Conservation (phyloP, 2,329 filamentous ascomycete genomes). For the Diaporthe citrichinensis region DNA sequence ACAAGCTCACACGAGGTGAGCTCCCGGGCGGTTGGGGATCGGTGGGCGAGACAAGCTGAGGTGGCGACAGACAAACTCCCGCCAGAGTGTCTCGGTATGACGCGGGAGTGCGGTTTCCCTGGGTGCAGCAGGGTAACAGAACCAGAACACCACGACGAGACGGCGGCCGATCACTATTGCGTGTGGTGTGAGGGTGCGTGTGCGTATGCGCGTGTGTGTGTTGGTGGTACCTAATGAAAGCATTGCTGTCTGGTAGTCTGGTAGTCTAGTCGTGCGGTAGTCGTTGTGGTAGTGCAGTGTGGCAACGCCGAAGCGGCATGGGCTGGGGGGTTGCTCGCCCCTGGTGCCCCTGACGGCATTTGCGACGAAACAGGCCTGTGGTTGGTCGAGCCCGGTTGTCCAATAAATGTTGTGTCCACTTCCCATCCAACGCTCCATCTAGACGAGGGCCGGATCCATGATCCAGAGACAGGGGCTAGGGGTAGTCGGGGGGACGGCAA, state of each 20-base stretch:
- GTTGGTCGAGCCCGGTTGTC: slow-evolving; percentile 10
- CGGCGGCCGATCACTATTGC: slow-evolving; percentile 6
- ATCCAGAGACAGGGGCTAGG: slow-evolving; percentile 38
- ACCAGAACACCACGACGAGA: slow-evolving; percentile 4
- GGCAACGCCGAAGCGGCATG: slow-evolving; percentile 37
- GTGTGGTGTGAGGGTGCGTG: neutral
- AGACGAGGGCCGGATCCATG: slow-evolving; percentile 31
- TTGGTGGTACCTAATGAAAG: neutral
- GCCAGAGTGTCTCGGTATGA: slow-evolving; percentile 31
- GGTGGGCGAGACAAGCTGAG: slow-evolving; percentile 8
- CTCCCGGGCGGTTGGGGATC: slow-evolving; percentile 7
- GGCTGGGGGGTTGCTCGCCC: slow-evolving; percentile 21
- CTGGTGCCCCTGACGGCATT: slow-evolving; percentile 38
- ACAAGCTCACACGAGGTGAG: slow-evolving; percentile 28
- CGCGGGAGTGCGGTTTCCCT: slow-evolving; percentile 17
- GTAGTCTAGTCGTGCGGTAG: neutral
- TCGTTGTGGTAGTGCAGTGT: slow-evolving; percentile 27
- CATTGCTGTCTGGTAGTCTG: neutral
- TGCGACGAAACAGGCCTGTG: slow-evolving; percentile 27
- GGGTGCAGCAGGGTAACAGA: slow-evolving; percentile 33
- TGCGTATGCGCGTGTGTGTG: neutral
- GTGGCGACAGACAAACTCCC: slow-evolving; percentile 30
- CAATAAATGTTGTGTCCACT: slow-evolving; percentile 37
- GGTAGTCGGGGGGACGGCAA: slow-evolving; percentile 26
- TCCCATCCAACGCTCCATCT: slow-evolving; percentile 35